A percentile compares a stretch with the other conserved stretches of the same genome.
Conservation (phyloP, 106 monocot species). For the Amphibolis antarctica region DNA sequence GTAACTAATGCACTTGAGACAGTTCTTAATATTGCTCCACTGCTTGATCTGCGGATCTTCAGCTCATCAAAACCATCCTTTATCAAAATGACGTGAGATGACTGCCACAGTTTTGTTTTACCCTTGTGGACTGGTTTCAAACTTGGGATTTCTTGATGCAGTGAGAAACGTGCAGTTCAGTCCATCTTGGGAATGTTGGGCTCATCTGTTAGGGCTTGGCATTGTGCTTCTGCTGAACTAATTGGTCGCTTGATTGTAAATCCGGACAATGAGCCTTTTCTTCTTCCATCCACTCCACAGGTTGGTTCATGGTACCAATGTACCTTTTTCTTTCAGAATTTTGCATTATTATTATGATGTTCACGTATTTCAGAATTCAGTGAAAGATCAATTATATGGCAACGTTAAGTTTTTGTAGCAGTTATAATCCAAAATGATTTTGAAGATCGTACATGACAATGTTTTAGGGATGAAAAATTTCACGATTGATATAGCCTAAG, state of each 20-base stretch:
- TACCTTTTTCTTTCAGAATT: neutral
- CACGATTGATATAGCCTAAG: too few relatives aligned
- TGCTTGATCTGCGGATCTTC: constrained; percentile 88
- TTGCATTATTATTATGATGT: too few relatives aligned
- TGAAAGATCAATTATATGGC: too few relatives aligned
- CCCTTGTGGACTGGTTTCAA: neutral
- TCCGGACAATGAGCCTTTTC: constrained; percentile 95
- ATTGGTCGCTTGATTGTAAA: constrained; percentile 89
- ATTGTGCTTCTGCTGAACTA: constrained; percentile 80
- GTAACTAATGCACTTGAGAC: constrained; percentile 95
- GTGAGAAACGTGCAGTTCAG: constrained; percentile 84
- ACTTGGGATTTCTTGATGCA: constrained; percentile 10
- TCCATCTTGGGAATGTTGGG: constrained; percentile 74
- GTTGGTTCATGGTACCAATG: too few relatives aligned
- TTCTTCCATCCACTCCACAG: constrained; percentile 74
- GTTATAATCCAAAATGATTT: too few relatives aligned
- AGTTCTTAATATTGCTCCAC: constrained; percentile 77
- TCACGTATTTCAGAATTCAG: neutral
- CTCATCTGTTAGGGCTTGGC: constrained; percentile 83
- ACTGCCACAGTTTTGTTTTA: neutral
- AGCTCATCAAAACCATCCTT: constrained; percentile 93
- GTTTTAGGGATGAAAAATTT: too few relatives aligned
- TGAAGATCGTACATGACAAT: too few relatives aligned
- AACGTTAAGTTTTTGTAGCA: too few relatives aligned
- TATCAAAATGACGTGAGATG: constrained; percentile 83